These are phyloP conservation scores for Penicillium robsamsonii DNA, from an alignment of 495 filamentous ascomycete species.

Conservation along the genomic window DNA sequence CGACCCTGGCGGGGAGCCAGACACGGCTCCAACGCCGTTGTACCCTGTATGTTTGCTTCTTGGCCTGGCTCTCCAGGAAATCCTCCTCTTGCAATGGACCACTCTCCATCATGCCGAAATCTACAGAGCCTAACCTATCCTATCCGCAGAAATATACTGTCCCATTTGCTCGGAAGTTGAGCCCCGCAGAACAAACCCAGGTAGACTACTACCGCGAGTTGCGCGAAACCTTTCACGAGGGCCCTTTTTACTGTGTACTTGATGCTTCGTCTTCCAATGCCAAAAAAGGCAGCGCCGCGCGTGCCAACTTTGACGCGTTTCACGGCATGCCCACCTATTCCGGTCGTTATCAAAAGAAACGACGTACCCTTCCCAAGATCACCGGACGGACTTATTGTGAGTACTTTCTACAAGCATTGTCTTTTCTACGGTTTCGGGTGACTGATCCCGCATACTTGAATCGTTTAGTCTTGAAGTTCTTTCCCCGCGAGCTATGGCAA, in stretches of 20 bases:
- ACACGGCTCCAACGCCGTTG: constrained; percentile 44
- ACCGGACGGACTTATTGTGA: constrained; percentile 51
- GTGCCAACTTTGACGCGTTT: constrained; percentile 55
- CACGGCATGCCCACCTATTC: constrained; percentile 59
- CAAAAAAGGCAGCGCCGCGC: constrained; percentile 39
- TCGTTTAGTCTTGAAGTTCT: constrained; percentile 50
- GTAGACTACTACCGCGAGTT: constrained; percentile 48
- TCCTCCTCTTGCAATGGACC: not conserved
- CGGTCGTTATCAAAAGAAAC: constrained; percentile 54
- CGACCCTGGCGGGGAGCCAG: constrained; percentile 39
- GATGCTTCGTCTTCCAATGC: constrained; percentile 44
- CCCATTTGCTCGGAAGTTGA: constrained; percentile 35
- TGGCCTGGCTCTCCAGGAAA: constrained; percentile 1
- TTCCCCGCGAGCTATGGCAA: constrained; percentile 55
- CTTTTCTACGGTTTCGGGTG: not conserved
- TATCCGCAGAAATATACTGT: constrained; percentile 37
- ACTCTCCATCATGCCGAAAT: not conserved
- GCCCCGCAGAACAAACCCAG: constrained; percentile 33
- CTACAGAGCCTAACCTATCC: not conserved
- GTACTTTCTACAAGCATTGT: constrained; percentile 3
- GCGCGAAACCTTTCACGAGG: constrained; percentile 54
- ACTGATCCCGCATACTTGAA: constrained; percentile 6
- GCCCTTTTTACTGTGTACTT: constrained; percentile 57
- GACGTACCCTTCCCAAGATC: constrained; percentile 48
- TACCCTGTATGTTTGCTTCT: constrained; percentile 37